Evolutionary conservation across 257 asterid genomes (phyloP).

Genomic region (Ballota nigra): DNA sequence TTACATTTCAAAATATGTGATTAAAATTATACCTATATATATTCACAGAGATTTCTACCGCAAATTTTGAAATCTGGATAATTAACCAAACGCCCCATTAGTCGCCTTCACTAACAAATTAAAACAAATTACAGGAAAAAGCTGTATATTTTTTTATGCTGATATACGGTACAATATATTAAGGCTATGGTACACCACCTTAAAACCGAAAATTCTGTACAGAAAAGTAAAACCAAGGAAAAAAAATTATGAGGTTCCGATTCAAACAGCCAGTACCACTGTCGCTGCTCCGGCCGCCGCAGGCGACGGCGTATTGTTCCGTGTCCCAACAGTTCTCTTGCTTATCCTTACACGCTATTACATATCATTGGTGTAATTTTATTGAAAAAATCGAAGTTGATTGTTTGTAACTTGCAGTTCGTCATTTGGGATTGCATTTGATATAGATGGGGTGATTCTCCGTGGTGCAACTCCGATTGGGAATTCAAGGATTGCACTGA

Average conservation of each 20-base stretch:
- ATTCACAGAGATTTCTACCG: too few relatives aligned
- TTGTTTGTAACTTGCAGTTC: slow-evolving; percentile 19
- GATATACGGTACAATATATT: too few relatives aligned
- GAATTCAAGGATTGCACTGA: slow-evolving; percentile 48
- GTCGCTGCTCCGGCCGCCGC: slow-evolving; percentile 36
- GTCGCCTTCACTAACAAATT: not conserved
- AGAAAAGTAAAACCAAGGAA: not conserved
- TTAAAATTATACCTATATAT: too few relatives aligned
- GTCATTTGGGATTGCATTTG: slow-evolving; percentile 66
- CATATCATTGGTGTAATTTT: not conserved
- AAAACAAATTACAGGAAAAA: not conserved
- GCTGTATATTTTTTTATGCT: too few relatives aligned
- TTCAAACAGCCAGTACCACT: slow-evolving; percentile 27
- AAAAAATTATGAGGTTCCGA: slow-evolving; percentile 39
- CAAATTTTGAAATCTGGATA: too few relatives aligned
- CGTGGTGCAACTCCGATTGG: slow-evolving; percentile 58
- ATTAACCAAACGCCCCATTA: not conserved
- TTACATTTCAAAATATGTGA: too few relatives aligned
- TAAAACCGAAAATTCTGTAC: not conserved
- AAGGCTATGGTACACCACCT: too few relatives aligned
- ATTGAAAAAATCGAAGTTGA: not conserved
- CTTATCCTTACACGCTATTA: not conserved
- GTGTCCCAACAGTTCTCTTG: slow-evolving; percentile 22
- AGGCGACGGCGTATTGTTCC: slow-evolving; percentile 24
- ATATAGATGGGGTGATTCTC: slow-evolving; percentile 61